These are phyloP conservation scores for Aspergillus baeticus DNA, from an alignment of 495 filamentous ascomycete genomes.

Conservation along the genomic window DNA sequence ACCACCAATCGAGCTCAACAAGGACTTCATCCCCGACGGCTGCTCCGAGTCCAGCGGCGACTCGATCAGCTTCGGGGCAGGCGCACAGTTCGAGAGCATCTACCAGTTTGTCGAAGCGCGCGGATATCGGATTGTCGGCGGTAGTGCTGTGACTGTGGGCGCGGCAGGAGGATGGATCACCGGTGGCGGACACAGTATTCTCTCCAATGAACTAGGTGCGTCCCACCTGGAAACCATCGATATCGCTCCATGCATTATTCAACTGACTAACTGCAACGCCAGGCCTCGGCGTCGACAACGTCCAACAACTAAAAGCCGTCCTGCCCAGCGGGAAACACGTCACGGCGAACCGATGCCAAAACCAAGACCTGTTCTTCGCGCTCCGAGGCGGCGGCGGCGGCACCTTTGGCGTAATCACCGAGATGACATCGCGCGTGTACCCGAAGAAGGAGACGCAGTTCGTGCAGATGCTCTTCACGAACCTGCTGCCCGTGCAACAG, in stretches of 20 bases:
- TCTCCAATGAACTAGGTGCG: conserved; percentile 24
- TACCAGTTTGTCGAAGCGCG: conserved; percentile 26
- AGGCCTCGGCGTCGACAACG: conserved; percentile 32
- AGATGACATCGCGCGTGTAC: conserved; percentile 19
- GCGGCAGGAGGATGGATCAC: conserved; percentile 45
- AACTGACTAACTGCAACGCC: not conserved
- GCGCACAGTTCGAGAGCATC: conserved; percentile 20
- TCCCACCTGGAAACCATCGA: no score
- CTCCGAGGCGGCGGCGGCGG: conserved; percentile 54
- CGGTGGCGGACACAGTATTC: conserved; percentile 41
- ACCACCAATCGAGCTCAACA: conserved; percentile 19
- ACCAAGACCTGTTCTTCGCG: conserved; percentile 56
- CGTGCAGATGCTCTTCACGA: conserved; percentile 26
- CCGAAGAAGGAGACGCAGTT: conserved; percentile 30
- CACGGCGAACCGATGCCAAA: conserved; percentile 42
- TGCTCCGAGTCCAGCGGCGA: conserved; percentile 16
- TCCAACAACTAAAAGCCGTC: conserved; percentile 36
- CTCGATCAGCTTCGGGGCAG: conserved; percentile 22
- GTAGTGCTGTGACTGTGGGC: conserved; percentile 18
- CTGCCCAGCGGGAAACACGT: conserved; percentile 45
- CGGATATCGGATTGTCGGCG: conserved; percentile 23
- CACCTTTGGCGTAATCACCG: conserved; percentile 48
- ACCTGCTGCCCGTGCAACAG: conserved; percentile 21
- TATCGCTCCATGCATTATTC: no score
- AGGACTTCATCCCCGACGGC: conserved; percentile 10